phyloP scores from a whole-genome alignment of 192 early-diverging fungal genomes.

The Umbelopsis sp. region DNA sequence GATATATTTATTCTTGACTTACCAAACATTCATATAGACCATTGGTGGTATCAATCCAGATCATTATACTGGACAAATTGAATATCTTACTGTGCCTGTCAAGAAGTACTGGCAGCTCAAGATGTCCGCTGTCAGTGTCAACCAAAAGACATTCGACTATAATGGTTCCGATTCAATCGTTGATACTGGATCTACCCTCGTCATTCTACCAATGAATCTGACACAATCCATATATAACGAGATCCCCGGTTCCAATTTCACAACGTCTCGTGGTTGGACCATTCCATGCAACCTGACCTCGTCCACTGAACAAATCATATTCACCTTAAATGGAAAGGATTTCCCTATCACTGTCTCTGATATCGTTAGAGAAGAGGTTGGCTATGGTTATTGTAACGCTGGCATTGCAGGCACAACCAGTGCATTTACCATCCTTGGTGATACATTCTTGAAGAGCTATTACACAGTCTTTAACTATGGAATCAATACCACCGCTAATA shows the following conservation, averaged over 20 bases:
- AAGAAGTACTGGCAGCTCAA: constrained; percentile 61
- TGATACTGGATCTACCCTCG: constrained; percentile 58
- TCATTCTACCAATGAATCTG: constrained; percentile 45
- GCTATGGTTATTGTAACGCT: constrained; percentile 23
- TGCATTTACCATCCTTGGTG: constrained; percentile 42
- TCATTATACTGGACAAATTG: constrained; percentile 55
- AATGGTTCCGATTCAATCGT: constrained; percentile 33
- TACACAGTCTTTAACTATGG: constrained; percentile 53
- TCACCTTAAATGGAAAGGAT: constrained; percentile 29
- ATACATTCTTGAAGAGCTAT: constrained; percentile 50
- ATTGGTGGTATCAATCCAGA: constrained; percentile 55
- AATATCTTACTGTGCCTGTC: constrained; percentile 52
- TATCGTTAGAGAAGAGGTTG: constrained; percentile 38
- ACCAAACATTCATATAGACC: background rate
- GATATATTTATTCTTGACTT: background rate
- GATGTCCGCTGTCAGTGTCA: constrained; percentile 37
- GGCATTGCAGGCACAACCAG: constrained; percentile 32
- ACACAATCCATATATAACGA: constrained; percentile 42
- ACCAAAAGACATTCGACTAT: constrained; percentile 21
- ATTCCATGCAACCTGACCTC: constrained; percentile 38
- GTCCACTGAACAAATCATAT: background rate
- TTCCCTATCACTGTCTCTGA: constrained; percentile 35
- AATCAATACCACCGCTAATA: constrained; percentile 25
- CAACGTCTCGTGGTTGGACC: constrained; percentile 30
- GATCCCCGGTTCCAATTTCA: constrained; percentile 40